Evolutionary conservation across 768 basidiomycete genomes (phyloP), one percentile per base, ranked within the genome.

Genomic region (Mycena haematopus): DNA sequence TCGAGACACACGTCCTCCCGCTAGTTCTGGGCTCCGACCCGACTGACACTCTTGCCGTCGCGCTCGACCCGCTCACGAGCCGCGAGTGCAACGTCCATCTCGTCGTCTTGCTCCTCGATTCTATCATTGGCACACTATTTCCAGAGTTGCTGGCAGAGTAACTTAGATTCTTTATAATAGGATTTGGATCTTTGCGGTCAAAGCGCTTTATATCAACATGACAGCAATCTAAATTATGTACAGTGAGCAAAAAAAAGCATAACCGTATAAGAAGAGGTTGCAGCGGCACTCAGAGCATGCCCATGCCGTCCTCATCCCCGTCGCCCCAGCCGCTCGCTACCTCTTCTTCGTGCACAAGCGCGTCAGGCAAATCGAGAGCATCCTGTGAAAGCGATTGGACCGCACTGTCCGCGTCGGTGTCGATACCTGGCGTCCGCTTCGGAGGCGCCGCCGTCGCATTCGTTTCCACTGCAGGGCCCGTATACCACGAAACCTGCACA

Each of bases 21-120:
- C 70, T 86, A 27, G 54, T 90, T 19, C 78, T 92, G 3, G 90
- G 91, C 0, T 75, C 84, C 0, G 77, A 81, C 45, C 80, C 82
- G 0, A 76, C 74, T 42, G 67, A 69, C 27, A 86, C 87, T 8
- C 68, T 92, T 25, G 78, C 78, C 3, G 78, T 74, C 0, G 82
- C 85, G 1, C 74, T 93, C 4, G 89, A 89, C 31, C 86, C 86
- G 13, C 78, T 94, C 22, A 79, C 81, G 52, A 84, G 83, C 52
- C 71, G 79, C 33, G 79, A 80, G 52, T 96, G 95, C 72, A 98
- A 97, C 72, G 80, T 84, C 2, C 95, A 95, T 66, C 80, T 97
- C 1, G 75, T 87, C 0, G 77, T 93, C 42, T 80, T 93, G 67
- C 61, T 96, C 1, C 73, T 96, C 17, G 95, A 97, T 67, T 77